These are phyloP conservation scores for Stephania yunnanensis DNA, from an alignment of 164 flowering plant genomes.

Conservation along the genomic window DNA sequence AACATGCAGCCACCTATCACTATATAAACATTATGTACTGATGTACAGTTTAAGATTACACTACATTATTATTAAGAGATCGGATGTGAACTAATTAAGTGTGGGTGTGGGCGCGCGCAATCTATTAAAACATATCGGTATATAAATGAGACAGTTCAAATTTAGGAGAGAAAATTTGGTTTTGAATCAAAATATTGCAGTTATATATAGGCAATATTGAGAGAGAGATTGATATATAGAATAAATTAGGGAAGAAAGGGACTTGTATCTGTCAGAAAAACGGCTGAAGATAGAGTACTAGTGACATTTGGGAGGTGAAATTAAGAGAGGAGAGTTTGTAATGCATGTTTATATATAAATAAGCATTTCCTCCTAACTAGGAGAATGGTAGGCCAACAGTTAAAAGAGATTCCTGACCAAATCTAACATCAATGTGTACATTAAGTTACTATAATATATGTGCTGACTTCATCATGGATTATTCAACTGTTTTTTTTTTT, in stretches of 20 bases:
- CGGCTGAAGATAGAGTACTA: background rate
- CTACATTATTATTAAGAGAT: no score
- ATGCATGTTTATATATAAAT: background rate
- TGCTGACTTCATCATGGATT: background rate
- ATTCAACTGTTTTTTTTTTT: background rate
- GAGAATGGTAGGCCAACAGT: constrained; percentile 10
- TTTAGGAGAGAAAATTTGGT: background rate
- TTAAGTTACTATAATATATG: background rate
- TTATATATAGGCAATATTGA: background rate
- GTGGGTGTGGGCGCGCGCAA: background rate
- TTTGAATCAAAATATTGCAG: background rate
- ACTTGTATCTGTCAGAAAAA: constrained; percentile 5
- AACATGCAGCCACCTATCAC: no score
- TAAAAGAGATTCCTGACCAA: constrained; percentile 7
- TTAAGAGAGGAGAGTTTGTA: background rate
- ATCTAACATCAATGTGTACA: background rate
- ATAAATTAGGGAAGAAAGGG: background rate
- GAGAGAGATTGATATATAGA: constrained; percentile 1
- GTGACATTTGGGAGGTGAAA: constrained; percentile 6
- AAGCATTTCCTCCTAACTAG: constrained; percentile 2
- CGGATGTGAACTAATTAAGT: background rate
- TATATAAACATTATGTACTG: no score
- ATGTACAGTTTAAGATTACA: no score
- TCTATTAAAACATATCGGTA: background rate
- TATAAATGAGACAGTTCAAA: background rate